These are phyloP conservation scores for Trichoderma arundinaceum DNA, from an alignment of 2,329 filamentous ascomycete genomes.

Conservation along the genomic window DNA sequence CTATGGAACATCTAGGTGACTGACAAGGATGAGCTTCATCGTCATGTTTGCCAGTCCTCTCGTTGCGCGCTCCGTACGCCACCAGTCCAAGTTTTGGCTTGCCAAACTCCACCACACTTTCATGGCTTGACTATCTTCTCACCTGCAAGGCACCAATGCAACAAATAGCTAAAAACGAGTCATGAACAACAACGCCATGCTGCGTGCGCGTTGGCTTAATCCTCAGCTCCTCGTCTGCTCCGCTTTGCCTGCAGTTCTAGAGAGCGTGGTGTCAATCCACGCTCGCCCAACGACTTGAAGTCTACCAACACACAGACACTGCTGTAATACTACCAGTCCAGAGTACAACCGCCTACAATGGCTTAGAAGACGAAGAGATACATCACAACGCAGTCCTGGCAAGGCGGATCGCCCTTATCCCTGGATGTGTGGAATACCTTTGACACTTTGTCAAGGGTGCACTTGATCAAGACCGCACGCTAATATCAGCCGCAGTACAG, in stretches of 20 bases:
- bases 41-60: not conserved
- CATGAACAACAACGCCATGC: slow-evolving; percentile 12
- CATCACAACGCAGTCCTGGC: not conserved
- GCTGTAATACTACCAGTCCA: no score
- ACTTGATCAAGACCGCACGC: slow-evolving; percentile 16
- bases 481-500: slow-evolving; percentile 28
- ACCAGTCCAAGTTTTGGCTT: slow-evolving; percentile 6
- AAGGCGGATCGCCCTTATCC: slow-evolving; percentile 23
- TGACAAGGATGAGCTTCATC: slow-evolving; percentile 3
- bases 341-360: no score
- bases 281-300: no score
- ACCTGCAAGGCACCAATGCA: slow-evolving; percentile 5
- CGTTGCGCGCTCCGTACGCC: not conserved
- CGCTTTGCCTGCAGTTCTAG: not conserved
- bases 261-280: not conserved
- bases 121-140: slow-evolving; percentile 7
- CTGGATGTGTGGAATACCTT: slow-evolving; percentile 26
- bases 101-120: slow-evolving; percentile 23
- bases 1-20: not conserved
- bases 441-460: slow-evolving; percentile 20
- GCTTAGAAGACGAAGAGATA: not conserved
- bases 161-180: slow-evolving; percentile 6
- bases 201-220: not conserved
- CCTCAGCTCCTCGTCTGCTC: not conserved
- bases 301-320: no score